Conservation (phyloP, 2,329 filamentous ascomycete species). For the Sarocladium strictum region DNA sequence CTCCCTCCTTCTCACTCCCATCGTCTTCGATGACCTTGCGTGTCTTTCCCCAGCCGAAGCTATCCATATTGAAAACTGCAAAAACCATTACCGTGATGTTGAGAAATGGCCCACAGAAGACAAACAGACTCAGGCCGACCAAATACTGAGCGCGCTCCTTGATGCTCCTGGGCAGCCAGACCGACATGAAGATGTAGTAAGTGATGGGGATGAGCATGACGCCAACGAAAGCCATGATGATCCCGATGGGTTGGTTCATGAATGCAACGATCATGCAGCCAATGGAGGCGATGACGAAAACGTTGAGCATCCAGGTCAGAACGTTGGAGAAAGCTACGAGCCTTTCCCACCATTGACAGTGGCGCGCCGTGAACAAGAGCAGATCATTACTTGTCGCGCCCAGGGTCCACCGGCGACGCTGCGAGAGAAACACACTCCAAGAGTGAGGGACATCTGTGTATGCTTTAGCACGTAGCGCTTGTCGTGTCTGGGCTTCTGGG, state of each 20-base stretch:
- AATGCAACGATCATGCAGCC: constrained; percentile 22
- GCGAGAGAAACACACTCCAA: constrained; percentile 32
- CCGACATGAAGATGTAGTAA: constrained; percentile 19
- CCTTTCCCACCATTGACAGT: constrained; percentile 20
- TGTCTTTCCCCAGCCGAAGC: constrained; percentile 22
- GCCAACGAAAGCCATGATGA: constrained; percentile 19
- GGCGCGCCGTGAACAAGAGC: constrained; percentile 14
- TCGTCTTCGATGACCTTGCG: constrained; percentile 14
- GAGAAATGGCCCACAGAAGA: constrained; percentile 18
- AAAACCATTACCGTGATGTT: constrained; percentile 21
- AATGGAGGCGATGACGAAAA: constrained; percentile 21
- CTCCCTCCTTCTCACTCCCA: background rate
- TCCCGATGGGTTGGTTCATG: constrained; percentile 19
- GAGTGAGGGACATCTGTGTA: constrained; percentile 33
- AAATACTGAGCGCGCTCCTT: constrained; percentile 18
- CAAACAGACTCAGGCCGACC: constrained; percentile 16
- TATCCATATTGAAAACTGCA: constrained; percentile 21
- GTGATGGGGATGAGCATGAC: constrained; percentile 19
- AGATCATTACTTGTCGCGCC: constrained; percentile 21
- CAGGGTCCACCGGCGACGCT: constrained; percentile 21
- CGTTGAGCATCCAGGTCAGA: constrained; percentile 18
- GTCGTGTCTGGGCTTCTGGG: constrained; percentile 30
- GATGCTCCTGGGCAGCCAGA: constrained; percentile 19
- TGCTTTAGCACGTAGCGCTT: constrained; percentile 32
- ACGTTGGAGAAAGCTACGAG: constrained; percentile 19